A percentile compares a stretch with the other conserved stretches of the same genome.
Conservation (phyloP, 1,284 basidiomycete genomes). For the Boletus calvinii region DNA sequence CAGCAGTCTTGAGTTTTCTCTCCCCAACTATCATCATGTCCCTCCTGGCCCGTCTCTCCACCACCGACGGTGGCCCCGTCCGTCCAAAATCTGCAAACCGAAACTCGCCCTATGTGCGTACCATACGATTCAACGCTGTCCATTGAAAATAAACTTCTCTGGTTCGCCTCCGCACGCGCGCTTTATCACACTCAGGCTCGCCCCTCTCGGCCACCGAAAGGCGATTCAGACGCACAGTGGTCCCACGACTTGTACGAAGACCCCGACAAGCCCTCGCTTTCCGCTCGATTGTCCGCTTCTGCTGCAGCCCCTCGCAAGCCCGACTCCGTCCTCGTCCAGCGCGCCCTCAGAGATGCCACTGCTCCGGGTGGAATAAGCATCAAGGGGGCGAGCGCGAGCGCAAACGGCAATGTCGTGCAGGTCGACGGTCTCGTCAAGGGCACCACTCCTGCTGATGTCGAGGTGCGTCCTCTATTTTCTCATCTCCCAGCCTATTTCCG, state of each 20-base stretch:
- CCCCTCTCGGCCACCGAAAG: slow-evolving; percentile 52
- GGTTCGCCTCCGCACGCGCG: not conserved
- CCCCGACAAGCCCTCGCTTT: slow-evolving; percentile 56
- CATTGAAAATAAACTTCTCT: slow-evolving; percentile 22
- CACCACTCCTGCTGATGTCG: slow-evolving; percentile 81
- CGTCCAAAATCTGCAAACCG: slow-evolving; percentile 54
- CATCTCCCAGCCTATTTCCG: not conserved
- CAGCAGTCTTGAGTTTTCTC: slow-evolving; percentile 16
- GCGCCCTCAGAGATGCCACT: slow-evolving; percentile 55
- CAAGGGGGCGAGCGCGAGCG: slow-evolving; percentile 64
- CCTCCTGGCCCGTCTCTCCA: slow-evolving; percentile 64
- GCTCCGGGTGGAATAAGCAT: slow-evolving; percentile 52
- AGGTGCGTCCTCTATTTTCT: slow-evolving; percentile 40
- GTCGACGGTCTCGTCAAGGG: slow-evolving; percentile 73
- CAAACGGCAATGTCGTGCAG: slow-evolving; percentile 68
- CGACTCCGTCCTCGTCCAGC: slow-evolving; percentile 47
- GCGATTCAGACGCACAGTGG: slow-evolving; percentile 66
- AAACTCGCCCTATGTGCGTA: slow-evolving; percentile 69
- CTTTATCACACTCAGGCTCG: slow-evolving; percentile 23
- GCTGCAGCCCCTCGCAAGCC: slow-evolving; percentile 41
- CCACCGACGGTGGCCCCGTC: slow-evolving; percentile 50
- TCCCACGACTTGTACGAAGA: slow-evolving; percentile 69
- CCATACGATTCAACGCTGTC: slow-evolving; percentile 27
- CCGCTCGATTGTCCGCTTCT: slow-evolving; percentile 50
- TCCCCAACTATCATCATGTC: slow-evolving; percentile 36